Evolutionary conservation across 2,329 filamentous ascomycete species (phyloP), one percentile per base, ranked within the genome.

Genomic region (Penicillium digitatum): DNA sequence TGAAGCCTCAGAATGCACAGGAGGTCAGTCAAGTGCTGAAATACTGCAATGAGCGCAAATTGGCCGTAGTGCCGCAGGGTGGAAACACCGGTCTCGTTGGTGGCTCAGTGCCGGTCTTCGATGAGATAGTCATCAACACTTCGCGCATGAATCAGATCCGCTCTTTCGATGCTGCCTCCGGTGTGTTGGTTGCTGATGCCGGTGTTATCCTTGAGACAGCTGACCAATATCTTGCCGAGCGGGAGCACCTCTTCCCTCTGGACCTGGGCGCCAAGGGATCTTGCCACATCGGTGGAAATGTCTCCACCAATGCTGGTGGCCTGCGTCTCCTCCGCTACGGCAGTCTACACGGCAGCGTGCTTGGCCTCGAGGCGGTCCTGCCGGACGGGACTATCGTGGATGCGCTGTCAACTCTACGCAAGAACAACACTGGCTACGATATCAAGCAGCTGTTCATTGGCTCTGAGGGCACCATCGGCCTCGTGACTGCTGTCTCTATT

Each of bases 371-470:
- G 77, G 94, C 88, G 20, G 95, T 99, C 9, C 80, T 99, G 38
- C 90, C 94, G 0, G 90, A 99, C 69, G 94, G 94, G 51, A 96
- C 91, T 7, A 83, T 99, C 63, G 81, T 99, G 43, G 86, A 97
- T 66, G 91, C 96, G 66, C 84, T 99, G 31, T 88, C 85, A 64
- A 92, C 84, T 56, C 80, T 99, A 55, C 86, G 94, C 63, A 99
- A 99, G 81, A 97, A 99, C 81, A 99, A 99, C 78, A 99, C 94
- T 2, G 94, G 94, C 27, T 99, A 97, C 75, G 95, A 99, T 72
- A 76, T 96, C 54, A 96, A 96, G 79, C 93, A 96, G 75, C 82
- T 96, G 34, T 96, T 99, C 72, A 95, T 99, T 66, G 94, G 94
- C 43, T 89, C 87, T 31, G 94, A 99, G 74, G 94, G 94, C 24